phyloP scores from a whole-genome alignment of 257 asterid genomes.

The Anisodus acutangulus region DNA sequence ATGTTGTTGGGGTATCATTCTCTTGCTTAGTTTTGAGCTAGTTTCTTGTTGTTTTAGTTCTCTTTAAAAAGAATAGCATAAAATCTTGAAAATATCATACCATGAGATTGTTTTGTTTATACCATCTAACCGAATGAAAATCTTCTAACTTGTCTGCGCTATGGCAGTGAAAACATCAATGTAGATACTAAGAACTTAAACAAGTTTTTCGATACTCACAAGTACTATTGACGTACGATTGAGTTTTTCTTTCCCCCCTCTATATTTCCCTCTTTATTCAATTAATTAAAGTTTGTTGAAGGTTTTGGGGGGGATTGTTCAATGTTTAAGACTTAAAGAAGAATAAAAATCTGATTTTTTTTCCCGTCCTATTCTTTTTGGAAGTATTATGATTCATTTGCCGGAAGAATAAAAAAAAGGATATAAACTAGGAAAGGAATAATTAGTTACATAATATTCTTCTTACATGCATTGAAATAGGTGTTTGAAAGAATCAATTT shows the following conservation, averaged over 20 bases:
- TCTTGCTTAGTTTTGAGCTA: too few relatives aligned
- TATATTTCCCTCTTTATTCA: background rate
- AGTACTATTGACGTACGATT: background rate
- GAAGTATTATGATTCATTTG: conserved; percentile 20
- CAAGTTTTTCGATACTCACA: conserved; percentile 36
- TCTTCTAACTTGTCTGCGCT: background rate
- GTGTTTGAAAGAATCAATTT: conserved; percentile 39
- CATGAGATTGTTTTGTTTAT: background rate
- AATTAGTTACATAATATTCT: conserved; percentile 24
- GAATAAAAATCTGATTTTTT: background rate
- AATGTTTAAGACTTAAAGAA: background rate
- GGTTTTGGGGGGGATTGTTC: background rate
- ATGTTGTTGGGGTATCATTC: too few relatives aligned
- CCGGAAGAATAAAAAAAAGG: background rate
- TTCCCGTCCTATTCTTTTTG: background rate
- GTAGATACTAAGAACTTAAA: background rate
- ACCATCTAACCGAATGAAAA: background rate
- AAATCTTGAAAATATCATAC: background rate
- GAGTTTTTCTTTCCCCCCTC: too few relatives aligned
- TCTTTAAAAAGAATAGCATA: background rate
- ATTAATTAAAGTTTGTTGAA: conserved; percentile 16
- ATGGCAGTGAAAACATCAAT: background rate
- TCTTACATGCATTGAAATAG: conserved; percentile 31
- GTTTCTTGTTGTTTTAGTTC: too few relatives aligned
- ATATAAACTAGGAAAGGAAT: background rate